Conservation (phyloP, 129 eudicot genomes). For the Chrysanthemum makinoi region DNA sequence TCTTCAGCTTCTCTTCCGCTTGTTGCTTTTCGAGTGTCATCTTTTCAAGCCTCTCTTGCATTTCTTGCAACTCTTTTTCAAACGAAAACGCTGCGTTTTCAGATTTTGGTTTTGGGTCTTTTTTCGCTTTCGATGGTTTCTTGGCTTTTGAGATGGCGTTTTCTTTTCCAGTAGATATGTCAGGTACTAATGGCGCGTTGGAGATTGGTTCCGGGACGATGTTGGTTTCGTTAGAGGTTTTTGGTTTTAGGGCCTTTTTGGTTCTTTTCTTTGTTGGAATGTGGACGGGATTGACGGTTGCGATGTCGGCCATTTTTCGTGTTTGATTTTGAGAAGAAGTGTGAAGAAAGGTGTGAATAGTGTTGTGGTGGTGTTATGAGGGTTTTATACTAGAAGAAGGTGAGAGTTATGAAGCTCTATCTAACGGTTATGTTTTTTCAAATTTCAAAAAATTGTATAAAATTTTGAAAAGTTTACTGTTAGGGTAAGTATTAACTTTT, state of each 20-base stretch:
- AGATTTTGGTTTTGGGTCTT: neutral
- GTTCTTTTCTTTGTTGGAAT: slow-evolving; percentile 61
- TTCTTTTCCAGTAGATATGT: slow-evolving; percentile 48
- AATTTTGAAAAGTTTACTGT: slow-evolving; percentile 17
- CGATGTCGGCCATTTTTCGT: slow-evolving; percentile 56
- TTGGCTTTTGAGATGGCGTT: slow-evolving; percentile 45
- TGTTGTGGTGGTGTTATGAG: neutral
- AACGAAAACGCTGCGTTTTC: slow-evolving; percentile 18
- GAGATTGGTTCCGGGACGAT: slow-evolving; percentile 47
- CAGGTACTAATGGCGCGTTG: slow-evolving; percentile 19
- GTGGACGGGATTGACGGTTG: slow-evolving; percentile 23
- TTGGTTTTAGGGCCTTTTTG: slow-evolving; percentile 61
- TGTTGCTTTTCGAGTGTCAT: slow-evolving; percentile 82
- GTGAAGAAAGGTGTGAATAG: slow-evolving; percentile 8
- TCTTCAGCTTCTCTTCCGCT: slow-evolving; percentile 67
- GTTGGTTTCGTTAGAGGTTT: slow-evolving; percentile 55
- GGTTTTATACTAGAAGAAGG: slow-evolving; percentile 21
- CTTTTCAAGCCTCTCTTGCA: slow-evolving; percentile 77
- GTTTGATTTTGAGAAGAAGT: slow-evolving; percentile 6
- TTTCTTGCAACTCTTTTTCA: slow-evolving; percentile 70
- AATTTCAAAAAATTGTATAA: slow-evolving; percentile 31
- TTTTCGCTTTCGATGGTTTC: slow-evolving; percentile 33
- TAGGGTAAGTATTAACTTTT: slow-evolving; percentile 5
- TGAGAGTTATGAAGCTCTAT: slow-evolving; percentile 4
- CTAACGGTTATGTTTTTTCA: slow-evolving; percentile 49